Evolutionary conservation across 306 rosid genomes (phyloP).

Genomic region (Gastrolobium villosum): DNA sequence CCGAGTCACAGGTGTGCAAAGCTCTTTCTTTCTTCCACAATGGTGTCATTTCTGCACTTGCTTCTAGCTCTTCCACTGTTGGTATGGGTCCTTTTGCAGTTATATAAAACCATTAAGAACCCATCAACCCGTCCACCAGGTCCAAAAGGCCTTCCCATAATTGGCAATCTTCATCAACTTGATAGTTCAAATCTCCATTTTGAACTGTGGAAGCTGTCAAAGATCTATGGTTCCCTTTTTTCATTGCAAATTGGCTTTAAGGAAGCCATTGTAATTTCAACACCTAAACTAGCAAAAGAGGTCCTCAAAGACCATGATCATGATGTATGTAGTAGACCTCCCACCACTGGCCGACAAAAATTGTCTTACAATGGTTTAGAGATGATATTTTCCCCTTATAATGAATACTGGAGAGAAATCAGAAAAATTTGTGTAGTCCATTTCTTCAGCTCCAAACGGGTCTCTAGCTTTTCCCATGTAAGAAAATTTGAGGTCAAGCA

Average conservation of each 20-base stretch:
- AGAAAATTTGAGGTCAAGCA: slow-evolving; percentile 13
- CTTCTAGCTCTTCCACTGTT: neutral
- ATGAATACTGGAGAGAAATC: slow-evolving; percentile 30
- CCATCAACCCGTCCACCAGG: slow-evolving; percentile 23
- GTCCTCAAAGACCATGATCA: slow-evolving; percentile 28
- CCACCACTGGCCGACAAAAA: neutral
- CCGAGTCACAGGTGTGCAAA: no score
- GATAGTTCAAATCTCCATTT: neutral
- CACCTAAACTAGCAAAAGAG: slow-evolving; percentile 5
- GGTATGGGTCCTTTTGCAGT: neutral
- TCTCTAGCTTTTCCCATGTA: slow-evolving; percentile 1
- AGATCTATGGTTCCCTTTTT: slow-evolving; percentile 29
- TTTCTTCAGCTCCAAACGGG: slow-evolving; percentile 1
- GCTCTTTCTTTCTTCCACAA: neutral
- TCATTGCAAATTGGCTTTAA: slow-evolving; percentile 23
- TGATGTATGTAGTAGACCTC: neutral
- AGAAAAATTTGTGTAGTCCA: slow-evolving; percentile 21
- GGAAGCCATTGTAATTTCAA: slow-evolving; percentile 27
- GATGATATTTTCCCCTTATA: slow-evolving; percentile 5
- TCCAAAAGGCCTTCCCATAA: slow-evolving; percentile 38
- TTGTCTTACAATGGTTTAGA: slow-evolving; percentile 4
- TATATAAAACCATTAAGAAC: neutral
- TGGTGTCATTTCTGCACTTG: neutral
- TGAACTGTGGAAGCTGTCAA: slow-evolving; percentile 19
- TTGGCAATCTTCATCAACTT: slow-evolving; percentile 36